Base-by-base conservation (phyloP, 148 eudicot genomes). In the Euryodendron excelsum region DNA sequence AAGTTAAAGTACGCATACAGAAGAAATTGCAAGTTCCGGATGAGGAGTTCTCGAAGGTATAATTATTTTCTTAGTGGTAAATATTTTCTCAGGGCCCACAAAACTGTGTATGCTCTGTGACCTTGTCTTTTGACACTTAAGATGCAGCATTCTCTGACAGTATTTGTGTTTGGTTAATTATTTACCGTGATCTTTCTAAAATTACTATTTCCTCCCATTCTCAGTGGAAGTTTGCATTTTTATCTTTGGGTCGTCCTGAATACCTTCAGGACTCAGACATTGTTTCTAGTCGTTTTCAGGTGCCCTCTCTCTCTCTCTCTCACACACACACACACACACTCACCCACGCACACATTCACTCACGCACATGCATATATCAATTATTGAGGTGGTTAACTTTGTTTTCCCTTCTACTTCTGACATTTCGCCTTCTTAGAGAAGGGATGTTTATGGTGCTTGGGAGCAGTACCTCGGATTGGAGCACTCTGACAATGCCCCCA, bases 391-490 rank as follows among this genome's bases (percentile, higher is more conserved):
- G 23, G 47, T 21, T 56, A 23, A 34, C 69, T 60, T 76, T 39
- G 48, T 44, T 14, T 8, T 2, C 2, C 18, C 67, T 39, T 48
- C 36, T n/a, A 21, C 20, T 23, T 45, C 33, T 13, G 18, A 36
- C 14, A 33, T 48, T 50, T 60, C 4, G 25, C 7, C 9, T 47
- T 37, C 47, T 20, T 80, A 96, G 99, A 83, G 91, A 84, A 90
- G 93, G 82, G 99, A 92, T 84, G 95, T 90, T 55, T 93, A 96
- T 77, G 99, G 99, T 81, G 95, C 99, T 9, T 96, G 99, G 99
- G 99, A 96, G 86, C 99, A 96, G 78, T 93, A 93, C 85, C 86
- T 96, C 60, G 99, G 99, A 8, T 82, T 96, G 84, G 99, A 96
- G 75, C 99, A 96, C 80, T 78, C 89, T 72, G 98, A 96, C 72